Evolutionary conservation across 306 rosid species (phyloP).

Genomic region (Quercus wislizeni): DNA sequence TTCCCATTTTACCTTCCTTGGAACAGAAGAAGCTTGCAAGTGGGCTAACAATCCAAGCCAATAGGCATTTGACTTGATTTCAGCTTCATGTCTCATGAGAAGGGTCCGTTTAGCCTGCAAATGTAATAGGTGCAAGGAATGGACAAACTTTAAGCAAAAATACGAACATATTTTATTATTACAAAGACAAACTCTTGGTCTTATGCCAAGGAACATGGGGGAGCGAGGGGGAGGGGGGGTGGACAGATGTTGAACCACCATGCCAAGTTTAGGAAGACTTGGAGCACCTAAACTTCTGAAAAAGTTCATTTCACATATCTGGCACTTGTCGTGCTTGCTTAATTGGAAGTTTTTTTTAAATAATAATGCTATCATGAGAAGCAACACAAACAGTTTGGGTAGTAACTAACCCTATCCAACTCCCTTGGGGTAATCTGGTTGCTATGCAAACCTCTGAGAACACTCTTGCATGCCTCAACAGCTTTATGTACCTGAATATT

Average conservation of each 20-base stretch:
- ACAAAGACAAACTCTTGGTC: not conserved
- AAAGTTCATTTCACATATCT: not conserved
- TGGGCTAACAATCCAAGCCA: conserved; percentile 97
- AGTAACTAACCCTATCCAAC: conserved; percentile 86
- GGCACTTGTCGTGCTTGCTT: not conserved
- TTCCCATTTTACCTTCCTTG: conserved; percentile 76
- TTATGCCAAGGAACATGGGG: not conserved
- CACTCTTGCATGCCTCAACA: conserved; percentile 96
- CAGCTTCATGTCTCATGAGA: conserved; percentile 98
- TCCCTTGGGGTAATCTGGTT: conserved; percentile 87
- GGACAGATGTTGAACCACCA: not conserved
- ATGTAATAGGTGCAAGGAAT: conserved; percentile 20
- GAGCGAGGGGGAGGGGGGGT: not conserved
- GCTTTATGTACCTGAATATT: conserved; percentile 86
- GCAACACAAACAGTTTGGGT: conserved; percentile 5
- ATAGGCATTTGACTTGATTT: conserved; percentile 91
- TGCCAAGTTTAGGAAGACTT: not conserved
- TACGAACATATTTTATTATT: not conserved
- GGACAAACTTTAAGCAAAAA: conserved; percentile 18
- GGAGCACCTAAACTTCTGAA: not conserved
- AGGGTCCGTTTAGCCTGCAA: conserved; percentile 87
- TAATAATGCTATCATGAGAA: not conserved
- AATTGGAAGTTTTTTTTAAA: not conserved
- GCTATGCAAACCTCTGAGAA: conserved; percentile 90
- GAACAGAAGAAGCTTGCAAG: conserved; percentile 91